phyloP scores from a whole-genome alignment of 441 rosid species.

The Aquilaria agallochum region DNA sequence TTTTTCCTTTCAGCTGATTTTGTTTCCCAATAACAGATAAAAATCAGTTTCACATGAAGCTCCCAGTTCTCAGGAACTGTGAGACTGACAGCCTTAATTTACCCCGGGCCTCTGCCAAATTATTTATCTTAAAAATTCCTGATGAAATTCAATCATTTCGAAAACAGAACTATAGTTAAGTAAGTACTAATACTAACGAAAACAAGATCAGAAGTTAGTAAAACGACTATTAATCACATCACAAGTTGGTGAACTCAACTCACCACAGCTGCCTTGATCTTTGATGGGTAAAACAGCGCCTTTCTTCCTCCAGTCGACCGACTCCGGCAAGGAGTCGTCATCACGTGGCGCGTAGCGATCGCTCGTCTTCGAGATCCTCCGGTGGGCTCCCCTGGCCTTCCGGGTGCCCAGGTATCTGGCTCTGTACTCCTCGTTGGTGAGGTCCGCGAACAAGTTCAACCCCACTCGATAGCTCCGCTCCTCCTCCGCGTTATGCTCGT shows the following conservation, averaged over 20 bases:
- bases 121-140: too few species aligned
- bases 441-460: conserved; percentile 81
- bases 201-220: too few species aligned
- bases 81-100: too few species aligned
- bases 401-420: conserved; percentile 57
- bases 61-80: too few species aligned
- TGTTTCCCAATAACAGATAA: too few species aligned
- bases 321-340: conserved; percentile 65
- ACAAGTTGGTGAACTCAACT: conserved; percentile 13
- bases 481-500: conserved; percentile 62
- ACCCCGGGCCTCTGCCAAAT: too few species aligned
- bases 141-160: too few species aligned
- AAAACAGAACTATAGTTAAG: too few species aligned
- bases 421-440: conserved; percentile 91
- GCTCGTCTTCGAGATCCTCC: conserved; percentile 32
- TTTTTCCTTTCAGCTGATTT: too few species aligned
- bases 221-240: too few species aligned
- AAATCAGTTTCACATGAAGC: too few species aligned
- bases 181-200: too few species aligned
- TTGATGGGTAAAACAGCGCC: conserved; percentile 85
- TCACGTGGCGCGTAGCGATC: conserved; percentile 50
- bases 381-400: conserved; percentile 12
- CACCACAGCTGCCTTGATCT: conserved; percentile 87
- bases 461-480: conserved; percentile 59
- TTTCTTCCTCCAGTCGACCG: conserved; percentile 82